A percentile compares a stretch with the other conserved stretches of the same genome.
phyloP scores from a whole-genome alignment of 2,329 filamentous ascomycete species.

The Botrytis fragariae region DNA sequence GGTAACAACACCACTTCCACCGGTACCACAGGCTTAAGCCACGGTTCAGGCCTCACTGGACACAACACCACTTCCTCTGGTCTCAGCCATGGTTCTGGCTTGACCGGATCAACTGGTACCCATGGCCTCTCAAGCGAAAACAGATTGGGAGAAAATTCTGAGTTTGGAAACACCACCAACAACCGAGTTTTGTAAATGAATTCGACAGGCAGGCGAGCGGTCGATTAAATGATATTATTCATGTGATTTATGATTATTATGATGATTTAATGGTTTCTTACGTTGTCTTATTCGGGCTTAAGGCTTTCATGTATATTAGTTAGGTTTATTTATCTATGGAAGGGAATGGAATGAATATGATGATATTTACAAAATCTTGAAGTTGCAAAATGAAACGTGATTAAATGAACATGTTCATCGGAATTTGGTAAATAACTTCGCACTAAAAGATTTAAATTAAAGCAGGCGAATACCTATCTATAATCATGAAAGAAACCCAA shows the following conservation, averaged over 20 bases:
- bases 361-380: not conserved
- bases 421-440: not conserved
- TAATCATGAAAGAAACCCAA: not conserved
- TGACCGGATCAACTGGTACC: not conserved
- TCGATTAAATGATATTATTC: not conserved
- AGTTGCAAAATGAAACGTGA: not conserved
- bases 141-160: conserved; percentile 20
- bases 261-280: not conserved
- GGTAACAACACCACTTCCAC: not conserved
- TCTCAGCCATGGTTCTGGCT: not conserved
- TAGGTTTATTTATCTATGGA: not conserved
- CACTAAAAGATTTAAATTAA: not conserved
- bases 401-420: not conserved
- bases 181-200: not conserved
- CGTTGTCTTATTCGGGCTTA: not conserved
- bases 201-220: not conserved
- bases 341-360: not conserved
- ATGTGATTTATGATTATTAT: conserved; percentile 4
- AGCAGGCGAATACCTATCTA: not conserved
- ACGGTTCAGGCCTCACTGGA: not conserved
- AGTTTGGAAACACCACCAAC: conserved; percentile 21
- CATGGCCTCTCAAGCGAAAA: conserved; percentile 19
- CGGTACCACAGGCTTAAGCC: not conserved
- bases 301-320: conserved; percentile 7
- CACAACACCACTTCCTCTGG: not conserved